Evolutionary conservation across 495 filamentous ascomycete genomes (phyloP), one percentile per base, ranked within the genome.

Genomic region (Penicillium canescens): DNA sequence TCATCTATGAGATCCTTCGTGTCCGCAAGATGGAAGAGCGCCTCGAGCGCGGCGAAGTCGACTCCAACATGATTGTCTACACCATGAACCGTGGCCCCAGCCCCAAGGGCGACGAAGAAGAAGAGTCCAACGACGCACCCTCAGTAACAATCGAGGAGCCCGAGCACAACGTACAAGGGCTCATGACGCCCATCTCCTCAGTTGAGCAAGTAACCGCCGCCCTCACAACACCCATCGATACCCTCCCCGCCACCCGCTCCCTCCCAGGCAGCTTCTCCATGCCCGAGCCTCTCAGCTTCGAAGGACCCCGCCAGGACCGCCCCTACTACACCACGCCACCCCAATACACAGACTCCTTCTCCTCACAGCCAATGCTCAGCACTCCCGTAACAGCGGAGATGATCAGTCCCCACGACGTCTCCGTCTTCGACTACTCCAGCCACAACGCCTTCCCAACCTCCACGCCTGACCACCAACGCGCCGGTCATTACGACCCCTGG

Each of bases 1-100:
- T 83, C 35, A 58, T 83, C 12, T 73, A 75, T 16, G 80, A 83
- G 59, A 76, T 83, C 5, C 78, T 82, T 41, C 70, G 69, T 3
- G 78, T 83, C 11, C 70, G 80, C 46, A 75, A 74, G 58, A 60
- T 80, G 62, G 80, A 83, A 60, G 79, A 82, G 55, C 70, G 78
- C 6, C 79, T 67, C 57, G 72, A 78, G 42, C 66, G 70, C 21
- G 74, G 78, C 31, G 79, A 79, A 75, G 67, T 83, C 55, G 75
- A 77, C 56, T 60, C 54, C 20, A 69, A 46, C 42, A 69, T 70
- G 46, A 46, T 70, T 13, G 68, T 76, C 14, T 78, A 73, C 49
- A 67, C 75, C 9, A 56, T 63, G 41, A 73, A 75, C 59, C 65
- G 67, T 8, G 68, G 74, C 23, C 57, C 69, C 2, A 69, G 65